Base-by-base conservation (phyloP, 2,329 filamentous ascomycete genomes). In the Arthrobotrys sphaeroides region DNA sequence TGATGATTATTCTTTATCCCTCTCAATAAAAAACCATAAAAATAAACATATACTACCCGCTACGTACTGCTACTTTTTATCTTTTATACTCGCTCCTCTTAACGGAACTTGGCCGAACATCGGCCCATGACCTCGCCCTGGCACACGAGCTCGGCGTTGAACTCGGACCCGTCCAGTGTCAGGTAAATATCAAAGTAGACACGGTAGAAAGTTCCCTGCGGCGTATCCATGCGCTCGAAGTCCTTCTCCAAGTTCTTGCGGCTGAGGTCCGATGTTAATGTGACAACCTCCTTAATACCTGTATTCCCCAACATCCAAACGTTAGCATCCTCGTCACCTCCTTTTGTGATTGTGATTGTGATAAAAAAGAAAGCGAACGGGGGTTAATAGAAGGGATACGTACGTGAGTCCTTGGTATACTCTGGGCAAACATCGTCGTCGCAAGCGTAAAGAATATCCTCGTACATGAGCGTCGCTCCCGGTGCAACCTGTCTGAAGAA, bases 271-370 rank as follows among this genome's bases (percentile, higher is more conserved):
- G 94, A 98, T 1, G 95, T 98, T 59, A 99, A 89, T 0, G 95
- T 99, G 78, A 98, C 95, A 69, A 98, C 93, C 84, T 98, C 95
- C 88, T 98, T 98, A 88, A 98, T 98, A 79, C 94, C 94, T 97
- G 79, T 77, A 76, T 38, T 67, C 13, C 57, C 53, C 78, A 13
- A 4, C 4, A 22, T 53, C 40, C 51, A 55, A 49, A 43, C 20
- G 36, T 69, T 65, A 51, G 33, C 33, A 22, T 16, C n/a, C n/a
- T n/a, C n/a, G n/a, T n/a, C 5, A 28, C 10, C 26, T 47, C 49
- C 24, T 47, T 6, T 53, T 33, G 24, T 53, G 18, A 22, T 12
- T 31, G 28, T 65, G 64, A 59, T 4, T 38, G 55, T 13, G 10
- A 42, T 55, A 16, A 13, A 55, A 16, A 24, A n/a, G 5, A 33